These are phyloP conservation scores for Rosa multiflora DNA, from an alignment of 306 rosid genomes.

Conservation along the genomic window DNA sequence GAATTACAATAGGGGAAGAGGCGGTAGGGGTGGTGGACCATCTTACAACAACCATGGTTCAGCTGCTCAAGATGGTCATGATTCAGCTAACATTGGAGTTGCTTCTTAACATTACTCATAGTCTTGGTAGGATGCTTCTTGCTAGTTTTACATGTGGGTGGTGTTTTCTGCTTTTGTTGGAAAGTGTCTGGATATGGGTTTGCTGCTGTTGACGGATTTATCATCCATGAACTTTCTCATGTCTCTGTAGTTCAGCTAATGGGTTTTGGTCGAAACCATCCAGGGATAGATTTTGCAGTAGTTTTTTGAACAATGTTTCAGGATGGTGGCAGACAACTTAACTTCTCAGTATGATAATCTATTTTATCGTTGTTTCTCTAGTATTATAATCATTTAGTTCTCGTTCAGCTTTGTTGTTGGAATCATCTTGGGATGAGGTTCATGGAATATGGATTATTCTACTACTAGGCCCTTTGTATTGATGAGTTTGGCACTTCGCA, in stretches of 20 bases:
- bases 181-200: conserved; percentile 32
- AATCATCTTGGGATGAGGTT: background rate
- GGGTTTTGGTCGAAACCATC: conserved; percentile 16
- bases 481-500: background rate
- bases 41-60: conserved; percentile 48
- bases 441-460: background rate
- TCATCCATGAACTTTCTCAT: conserved; percentile 38
- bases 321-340: background rate
- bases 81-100: conserved; percentile 67
- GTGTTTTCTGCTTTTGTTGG: conserved; percentile 41
- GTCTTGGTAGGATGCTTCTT: conserved; percentile 44
- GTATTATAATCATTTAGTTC: background rate
- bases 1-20: conserved; percentile 71
- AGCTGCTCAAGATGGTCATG: conserved; percentile 49
- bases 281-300: background rate
- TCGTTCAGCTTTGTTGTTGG: background rate
- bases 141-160: conserved; percentile 38
- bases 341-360: background rate
- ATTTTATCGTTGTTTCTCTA: background rate
- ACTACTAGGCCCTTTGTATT: background rate
- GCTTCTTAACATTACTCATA: conserved; percentile 42
- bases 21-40: conserved; percentile 69
- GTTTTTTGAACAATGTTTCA: conserved; percentile 8
- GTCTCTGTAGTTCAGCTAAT: conserved; percentile 19
- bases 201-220: conserved; percentile 38